Evolutionary conservation across 345 rosid species (phyloP), one percentile per base, ranked within the genome.

Genomic region (Combretum micranthum): DNA sequence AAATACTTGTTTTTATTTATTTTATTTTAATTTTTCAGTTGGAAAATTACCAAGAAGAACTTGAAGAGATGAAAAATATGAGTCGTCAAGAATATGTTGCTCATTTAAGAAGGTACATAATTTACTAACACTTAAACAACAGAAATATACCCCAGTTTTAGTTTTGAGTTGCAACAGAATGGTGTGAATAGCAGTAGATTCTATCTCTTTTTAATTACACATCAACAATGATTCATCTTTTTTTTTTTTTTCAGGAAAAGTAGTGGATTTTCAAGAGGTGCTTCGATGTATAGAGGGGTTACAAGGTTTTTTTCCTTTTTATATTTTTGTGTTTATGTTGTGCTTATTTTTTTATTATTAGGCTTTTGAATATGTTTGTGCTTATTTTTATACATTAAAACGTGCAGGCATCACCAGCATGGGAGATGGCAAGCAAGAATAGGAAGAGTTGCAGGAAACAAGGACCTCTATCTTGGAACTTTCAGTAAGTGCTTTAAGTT

Each of bases 371-470:
- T n/a, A n/a, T n/a, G n/a, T n/a, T n/a, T n/a, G n/a, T n/a, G n/a
- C n/a, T n/a, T n/a, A n/a, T n/a, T n/a, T n/a, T n/a, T n/a, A n/a
- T n/a, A n/a, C n/a, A n/a, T n/a, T n/a, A n/a, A n/a, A n/a, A 7
- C 25, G 10, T 57, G 15, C 44, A 86, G 95, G 44, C 95, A 86
- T 73, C 95, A 86, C 56, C 95, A 86, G 65, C 95, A 86, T 67
- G 95, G 95, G 20, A 80, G 95, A 62, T 86, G 95, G 95, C 95
- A 86, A 75, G 90, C 95, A 51, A 71, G 95, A 68, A 86, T 86
- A 14, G 95, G 95, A 20, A 80, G 95, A 43, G 95, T 86, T 49
- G 90, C 95, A 8, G 95, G 95, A 63, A 86, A 86, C 82, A 86
- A 86, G 65, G 95, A 86, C 64, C 95, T 86, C 65, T 86, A 86